Conservation (phyloP, 2,329 filamentous ascomycete species). For the Elsinoe ampelina region DNA sequence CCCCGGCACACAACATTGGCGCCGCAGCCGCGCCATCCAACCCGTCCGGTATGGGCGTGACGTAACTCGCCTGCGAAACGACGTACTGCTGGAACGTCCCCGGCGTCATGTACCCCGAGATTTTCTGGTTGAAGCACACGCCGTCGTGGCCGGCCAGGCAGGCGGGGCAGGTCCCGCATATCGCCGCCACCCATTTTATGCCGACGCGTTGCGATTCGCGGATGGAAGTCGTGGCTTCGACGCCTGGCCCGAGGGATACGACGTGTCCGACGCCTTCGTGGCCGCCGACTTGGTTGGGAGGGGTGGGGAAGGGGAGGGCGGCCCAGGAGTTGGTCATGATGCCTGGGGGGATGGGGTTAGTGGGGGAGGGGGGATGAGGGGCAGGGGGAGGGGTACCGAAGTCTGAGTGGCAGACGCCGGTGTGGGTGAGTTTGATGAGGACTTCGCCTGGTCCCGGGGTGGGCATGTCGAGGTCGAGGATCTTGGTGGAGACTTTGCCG, state of each 20-base stretch:
- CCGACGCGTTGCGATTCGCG: constrained; percentile 61
- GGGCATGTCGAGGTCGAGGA: constrained; percentile 54
- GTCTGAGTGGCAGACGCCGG: constrained; percentile 57
- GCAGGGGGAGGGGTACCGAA: no score
- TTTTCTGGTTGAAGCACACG: constrained; percentile 45
- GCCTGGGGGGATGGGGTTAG: no score
- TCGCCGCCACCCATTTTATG: constrained; percentile 56
- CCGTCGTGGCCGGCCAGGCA: constrained; percentile 49
- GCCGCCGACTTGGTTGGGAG: constrained; percentile 55
- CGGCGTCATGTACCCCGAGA: constrained; percentile 59
- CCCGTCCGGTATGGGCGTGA: constrained; percentile 57
- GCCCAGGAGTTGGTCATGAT: constrained; percentile 45
- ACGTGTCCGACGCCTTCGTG: constrained; percentile 59
- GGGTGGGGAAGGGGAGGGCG: constrained; percentile 49
- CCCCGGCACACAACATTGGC: constrained; percentile 57
- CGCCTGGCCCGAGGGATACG: constrained; percentile 54
- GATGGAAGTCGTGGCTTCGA: constrained; percentile 44
- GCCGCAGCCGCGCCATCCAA: constrained; percentile 53
- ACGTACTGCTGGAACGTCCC: constrained; percentile 64
- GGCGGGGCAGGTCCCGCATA: constrained; percentile 46
- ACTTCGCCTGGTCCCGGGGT: constrained; percentile 56
- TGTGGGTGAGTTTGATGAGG: constrained; percentile 44
- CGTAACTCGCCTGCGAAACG: constrained; percentile 55
- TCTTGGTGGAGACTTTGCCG: constrained; percentile 54
- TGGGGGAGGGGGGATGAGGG: no score